Conservation (phyloP, 2,329 filamentous ascomycete species). For the Chaetomium sp. region DNA sequence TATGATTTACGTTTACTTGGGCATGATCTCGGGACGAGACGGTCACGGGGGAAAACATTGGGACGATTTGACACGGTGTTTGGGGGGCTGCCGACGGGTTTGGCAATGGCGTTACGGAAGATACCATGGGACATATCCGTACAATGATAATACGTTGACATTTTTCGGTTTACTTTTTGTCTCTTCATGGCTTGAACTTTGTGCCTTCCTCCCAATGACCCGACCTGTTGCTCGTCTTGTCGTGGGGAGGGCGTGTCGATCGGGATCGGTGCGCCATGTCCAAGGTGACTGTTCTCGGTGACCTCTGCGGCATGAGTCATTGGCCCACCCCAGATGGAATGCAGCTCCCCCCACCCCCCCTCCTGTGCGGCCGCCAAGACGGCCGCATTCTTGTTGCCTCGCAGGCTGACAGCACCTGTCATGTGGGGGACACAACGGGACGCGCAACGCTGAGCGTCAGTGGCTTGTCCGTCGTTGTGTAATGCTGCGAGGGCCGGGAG, state of each 20-base stretch:
- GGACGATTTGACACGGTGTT: not conserved
- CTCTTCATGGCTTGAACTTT: not conserved
- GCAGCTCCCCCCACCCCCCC: not conserved
- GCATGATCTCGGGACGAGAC: not conserved
- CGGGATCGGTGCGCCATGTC: not conserved
- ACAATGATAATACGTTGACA: conserved; percentile 7
- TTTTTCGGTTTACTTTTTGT: not conserved
- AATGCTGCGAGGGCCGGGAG: not conserved
- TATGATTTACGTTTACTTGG: conserved; percentile 8
- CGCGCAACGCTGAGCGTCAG: not conserved
- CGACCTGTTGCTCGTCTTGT: not conserved
- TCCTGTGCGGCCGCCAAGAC: not conserved
- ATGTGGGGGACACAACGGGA: not conserved
- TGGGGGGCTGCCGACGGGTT: not conserved
- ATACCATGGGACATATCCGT: conserved; percentile 23
- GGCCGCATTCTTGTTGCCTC: not conserved
- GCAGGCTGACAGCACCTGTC: not conserved
- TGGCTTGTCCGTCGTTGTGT: not conserved
- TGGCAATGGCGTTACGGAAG: conserved; percentile 19
- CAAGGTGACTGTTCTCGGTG: not conserved
- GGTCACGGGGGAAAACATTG: not conserved
- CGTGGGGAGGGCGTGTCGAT: not conserved
- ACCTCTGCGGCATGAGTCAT: not conserved
- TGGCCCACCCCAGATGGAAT: not conserved
- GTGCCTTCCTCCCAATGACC: not conserved